phyloP scores from a whole-genome alignment of 805 yeast species.

The Zygoascus biomembranicola region DNA sequence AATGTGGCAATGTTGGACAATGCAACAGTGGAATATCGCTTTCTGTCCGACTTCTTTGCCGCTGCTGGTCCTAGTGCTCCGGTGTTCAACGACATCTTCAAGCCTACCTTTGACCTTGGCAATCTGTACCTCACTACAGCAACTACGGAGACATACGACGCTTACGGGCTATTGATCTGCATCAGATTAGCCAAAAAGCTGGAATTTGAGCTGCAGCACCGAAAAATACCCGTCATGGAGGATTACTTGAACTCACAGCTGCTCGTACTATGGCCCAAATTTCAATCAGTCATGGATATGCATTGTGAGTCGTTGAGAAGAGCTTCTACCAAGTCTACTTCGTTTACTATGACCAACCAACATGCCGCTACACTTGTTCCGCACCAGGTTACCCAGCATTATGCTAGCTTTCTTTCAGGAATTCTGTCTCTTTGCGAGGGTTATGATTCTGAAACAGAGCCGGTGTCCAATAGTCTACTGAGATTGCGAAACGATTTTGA shows the following conservation, averaged over 20 bases:
- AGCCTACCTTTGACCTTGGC: slow-evolving; percentile 45
- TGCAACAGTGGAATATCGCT: slow-evolving; percentile 65
- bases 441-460: slow-evolving; percentile 45
- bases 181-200: slow-evolving; percentile 63
- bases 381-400: slow-evolving; percentile 66
- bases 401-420: slow-evolving; percentile 65
- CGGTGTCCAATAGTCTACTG: slow-evolving; percentile 58
- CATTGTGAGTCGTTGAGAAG: slow-evolving; percentile 67
- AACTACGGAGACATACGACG: slow-evolving; percentile 43
- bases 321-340: slow-evolving; percentile 33
- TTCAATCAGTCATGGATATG: slow-evolving; percentile 65
- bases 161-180: slow-evolving; percentile 67
- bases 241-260: slow-evolving; percentile 60
- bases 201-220: slow-evolving; percentile 57
- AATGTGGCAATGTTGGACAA: slow-evolving; percentile 69
- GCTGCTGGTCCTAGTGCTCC: slow-evolving; percentile 16
- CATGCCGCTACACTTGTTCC: slow-evolving; percentile 36
- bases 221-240: slow-evolving; percentile 62
- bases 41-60: slow-evolving; percentile 63
- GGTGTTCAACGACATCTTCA: slow-evolving; percentile 41
- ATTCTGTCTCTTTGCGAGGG: slow-evolving; percentile 46
- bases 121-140: slow-evolving; percentile 38
- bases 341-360: slow-evolving; percentile 24
- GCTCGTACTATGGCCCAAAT: slow-evolving; percentile 76
- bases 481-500: slow-evolving; percentile 78